A percentile compares a stretch with the other conserved stretches of the same genome.
These are phyloP conservation scores for Hypsizygus ulmarius DNA, from an alignment of 1,284 basidiomycete species.

Conservation along the genomic window DNA sequence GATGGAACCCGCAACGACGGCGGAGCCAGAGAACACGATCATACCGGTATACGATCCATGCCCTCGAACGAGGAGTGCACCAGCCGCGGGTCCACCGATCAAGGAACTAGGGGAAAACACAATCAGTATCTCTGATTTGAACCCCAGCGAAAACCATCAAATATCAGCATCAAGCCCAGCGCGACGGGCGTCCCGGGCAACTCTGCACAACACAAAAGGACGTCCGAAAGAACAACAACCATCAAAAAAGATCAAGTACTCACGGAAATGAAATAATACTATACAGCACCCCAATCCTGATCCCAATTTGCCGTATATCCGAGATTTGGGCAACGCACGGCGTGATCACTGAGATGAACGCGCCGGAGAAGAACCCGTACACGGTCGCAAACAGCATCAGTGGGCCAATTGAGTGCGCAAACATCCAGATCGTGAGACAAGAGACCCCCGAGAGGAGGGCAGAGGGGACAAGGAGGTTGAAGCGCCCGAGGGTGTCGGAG, in stretches of 20 bases:
- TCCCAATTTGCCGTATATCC: constrained; percentile 52
- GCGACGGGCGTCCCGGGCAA: background rate
- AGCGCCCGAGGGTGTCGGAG: constrained; percentile 60
- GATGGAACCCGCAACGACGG: constrained; percentile 54
- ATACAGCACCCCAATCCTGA: constrained; percentile 59
- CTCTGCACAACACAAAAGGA: background rate
- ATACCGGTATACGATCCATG: constrained; percentile 49
- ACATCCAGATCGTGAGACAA: constrained; percentile 57
- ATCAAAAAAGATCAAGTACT: constrained; percentile 34
- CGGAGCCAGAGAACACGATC: constrained; percentile 56
- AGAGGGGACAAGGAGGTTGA: constrained; percentile 59
- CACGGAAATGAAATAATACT: constrained; percentile 63
- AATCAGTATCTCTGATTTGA: background rate
- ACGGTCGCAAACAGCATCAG: constrained; percentile 52
- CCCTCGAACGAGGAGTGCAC: constrained; percentile 44
- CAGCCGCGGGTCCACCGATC: constrained; percentile 58
- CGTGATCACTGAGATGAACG: constrained; percentile 59
- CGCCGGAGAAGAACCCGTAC: constrained; percentile 58
- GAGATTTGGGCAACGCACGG: constrained; percentile 65
- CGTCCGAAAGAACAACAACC: background rate
- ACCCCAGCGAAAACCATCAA: too few relatives aligned
- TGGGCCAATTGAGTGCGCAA: constrained; percentile 36
- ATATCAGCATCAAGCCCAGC: too few relatives aligned
- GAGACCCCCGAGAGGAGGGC: constrained; percentile 59
- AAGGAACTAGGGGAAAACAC: constrained; percentile 42